Base-by-base conservation (phyloP, 2,329 filamentous ascomycete genomes). In the Pseudogymnoascus sp. region DNA sequence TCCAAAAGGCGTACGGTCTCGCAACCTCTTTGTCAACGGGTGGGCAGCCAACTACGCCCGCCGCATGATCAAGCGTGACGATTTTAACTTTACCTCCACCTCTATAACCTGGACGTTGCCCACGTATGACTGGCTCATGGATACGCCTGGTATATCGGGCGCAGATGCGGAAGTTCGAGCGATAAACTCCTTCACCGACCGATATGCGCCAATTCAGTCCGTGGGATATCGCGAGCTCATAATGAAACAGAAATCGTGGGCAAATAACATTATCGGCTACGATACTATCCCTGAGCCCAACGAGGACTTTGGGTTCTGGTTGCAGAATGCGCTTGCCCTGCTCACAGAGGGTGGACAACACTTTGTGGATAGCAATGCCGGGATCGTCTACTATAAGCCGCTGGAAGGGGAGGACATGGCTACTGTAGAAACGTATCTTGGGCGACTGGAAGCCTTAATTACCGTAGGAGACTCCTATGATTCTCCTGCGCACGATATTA, bases 371-470 rank as follows among this genome's bases (percentile, higher is more conserved):
- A 13, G 19, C 23, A 34, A 13, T 26, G 19, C 56, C 10, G 56
- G 33, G 23, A 58, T 33, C 6, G 10, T 58, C 7, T 58, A 58
- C 56, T 58, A 34, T 23, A 58, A 58, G 28, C 56, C 56, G 15
- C 18, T 38, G n/a, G 21, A 3, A 5, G 56, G 56, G 12, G 33
- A 34, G 33, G 26, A 58, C 19, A 26, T 33, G 21, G 35, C 28
- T 23, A 33, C 28, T 23, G 13, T 34, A 12, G 26, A 58, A 18
- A 35, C 33, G n/a, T 34, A 34, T 33, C 28, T 58, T 58, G 23
- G 23, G n/a, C 26, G 28, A 6, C 56, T 58, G 13, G 56, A 58
- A 33, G n/a, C 21, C n/a, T 12, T 58, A 13, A 12, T 58, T 6
- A 21, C 33, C 15, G 28, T 58, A 23, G 26, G 28, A 13, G 56